Percentiles rank a stretch among this genome's conserved stretches.
Conservation (phyloP, 2,329 filamentous ascomycete genomes). For the Fusarium tricinctum region DNA sequence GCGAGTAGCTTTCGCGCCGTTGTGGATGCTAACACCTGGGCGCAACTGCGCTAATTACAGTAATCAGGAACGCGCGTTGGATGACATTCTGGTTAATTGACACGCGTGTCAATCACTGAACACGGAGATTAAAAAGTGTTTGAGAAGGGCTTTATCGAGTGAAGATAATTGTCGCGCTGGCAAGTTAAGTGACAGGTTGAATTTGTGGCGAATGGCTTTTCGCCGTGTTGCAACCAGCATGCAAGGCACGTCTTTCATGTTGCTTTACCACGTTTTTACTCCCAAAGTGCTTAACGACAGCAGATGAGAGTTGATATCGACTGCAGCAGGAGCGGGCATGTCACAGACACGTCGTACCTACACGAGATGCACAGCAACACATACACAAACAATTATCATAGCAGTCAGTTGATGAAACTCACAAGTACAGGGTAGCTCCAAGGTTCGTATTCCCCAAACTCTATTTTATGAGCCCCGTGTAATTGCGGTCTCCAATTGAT, state of each 20-base stretch:
- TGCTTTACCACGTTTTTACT: background rate
- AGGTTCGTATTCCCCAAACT: slow-evolving; percentile 11
- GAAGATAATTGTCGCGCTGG: accelerated
- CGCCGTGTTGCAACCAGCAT: background rate
- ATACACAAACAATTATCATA: background rate
- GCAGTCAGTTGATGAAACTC: background rate
- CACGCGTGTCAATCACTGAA: background rate
- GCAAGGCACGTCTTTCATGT: slow-evolving; percentile 4
- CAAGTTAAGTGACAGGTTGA: accelerated
- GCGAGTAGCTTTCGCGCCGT: slow-evolving; percentile 17
- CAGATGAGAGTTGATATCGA: too few relatives aligned
- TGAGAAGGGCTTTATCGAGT: background rate
- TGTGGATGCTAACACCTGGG: background rate
- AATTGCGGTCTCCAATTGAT: background rate
- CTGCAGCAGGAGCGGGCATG: background rate
- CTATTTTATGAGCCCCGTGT: background rate
- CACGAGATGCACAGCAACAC: background rate
- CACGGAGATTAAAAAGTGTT: background rate
- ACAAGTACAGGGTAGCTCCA: background rate
- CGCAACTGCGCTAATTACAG: background rate
- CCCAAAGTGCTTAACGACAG: background rate
- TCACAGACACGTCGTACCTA: background rate
- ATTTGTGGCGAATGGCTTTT: background rate
- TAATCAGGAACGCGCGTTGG: slow-evolving; percentile 14
- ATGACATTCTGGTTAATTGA: background rate